Evolutionary conservation across 768 basidiomycete species (phyloP).

Genomic region (Arthromyces matolae): DNA sequence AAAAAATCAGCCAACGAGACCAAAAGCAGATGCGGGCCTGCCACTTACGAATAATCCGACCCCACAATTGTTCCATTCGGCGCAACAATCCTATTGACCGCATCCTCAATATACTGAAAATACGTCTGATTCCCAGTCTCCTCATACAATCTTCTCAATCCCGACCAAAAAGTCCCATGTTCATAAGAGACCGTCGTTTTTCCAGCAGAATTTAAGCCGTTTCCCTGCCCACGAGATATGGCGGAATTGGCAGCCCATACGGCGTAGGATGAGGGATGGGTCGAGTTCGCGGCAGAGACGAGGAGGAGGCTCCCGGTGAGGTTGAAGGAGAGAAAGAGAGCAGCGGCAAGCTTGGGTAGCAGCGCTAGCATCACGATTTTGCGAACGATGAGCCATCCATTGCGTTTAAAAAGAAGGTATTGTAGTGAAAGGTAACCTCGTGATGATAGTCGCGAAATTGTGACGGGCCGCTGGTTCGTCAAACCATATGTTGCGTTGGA

Average conservation of each 20-base stretch:
- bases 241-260: slow-evolving; percentile 45
- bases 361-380: not conserved
- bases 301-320: not conserved
- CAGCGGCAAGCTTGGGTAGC: not conserved
- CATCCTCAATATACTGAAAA: slow-evolving; percentile 37
- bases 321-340: slow-evolving; percentile 1
- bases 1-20: no score
- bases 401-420: not conserved
- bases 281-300: no score
- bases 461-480: slow-evolving; percentile 8
- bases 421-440: not conserved
- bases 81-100: slow-evolving; percentile 37
- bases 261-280: slow-evolving; percentile 36
- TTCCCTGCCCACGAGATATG: slow-evolving; percentile 41
- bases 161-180: slow-evolving; percentile 38
- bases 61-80: slow-evolving; percentile 39
- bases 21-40: no score
- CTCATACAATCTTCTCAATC: slow-evolving; percentile 35
- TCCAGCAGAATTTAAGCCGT: slow-evolving; percentile 34
- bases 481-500: not conserved
- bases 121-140: slow-evolving; percentile 39
- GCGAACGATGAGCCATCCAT: not conserved
- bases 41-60: slow-evolving; percentile 31
- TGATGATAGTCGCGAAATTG: no score
- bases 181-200: slow-evolving; percentile 38